Base-by-base conservation (phyloP, 169 alveolate genomes). In the Plasmodium gallinaceum region DNA sequence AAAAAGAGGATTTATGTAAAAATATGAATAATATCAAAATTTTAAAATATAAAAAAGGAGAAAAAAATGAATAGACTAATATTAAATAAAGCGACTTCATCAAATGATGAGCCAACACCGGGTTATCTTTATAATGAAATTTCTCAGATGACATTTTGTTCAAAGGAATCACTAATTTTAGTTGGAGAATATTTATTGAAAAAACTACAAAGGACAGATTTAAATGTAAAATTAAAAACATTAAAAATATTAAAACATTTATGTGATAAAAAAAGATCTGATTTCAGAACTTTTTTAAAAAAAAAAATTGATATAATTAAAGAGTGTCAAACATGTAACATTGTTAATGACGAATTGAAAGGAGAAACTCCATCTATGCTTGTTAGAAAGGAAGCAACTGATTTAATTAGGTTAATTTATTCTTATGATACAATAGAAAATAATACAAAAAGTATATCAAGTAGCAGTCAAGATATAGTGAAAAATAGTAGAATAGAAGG, bases 21-120 rank as follows among this genome's bases (percentile, higher is more conserved):
- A 32, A 32, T 32, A 32, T 32, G 39, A 32, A 32, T 32, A 32
- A 32, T 32, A 2, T 1, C 4, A 32, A 32, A 32, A 32, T 32
- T 32, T 32, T 32, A 32, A 32, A 32, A 32, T 2, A 32, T 32
- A 2, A 32, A 32, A 32, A 32, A 32, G 39, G 1, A 4, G 39
- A 32, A 32, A 16, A 71, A 52, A 62, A 80, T 80, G 90, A 80
- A 80, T 45, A 37, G 90, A 48, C 71, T 80, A 24, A 54, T 66
- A 22, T 65, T 94, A 43, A 90, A 93, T 73, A 89, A 90, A 70
- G 93, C 94, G 14, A 92, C 95, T 7, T 89, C 95, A 51, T 93
- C 94, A 20, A 92, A 92, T 65, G 89, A 93, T 52, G 96, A 94
- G 43, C 95, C 94, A 2, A 91, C 95, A 7, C 96, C 96, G 7